phyloP scores from a whole-genome alignment of 2,329 filamentous ascomycete species.

The Fusarium pseudoanthophilum region DNA sequence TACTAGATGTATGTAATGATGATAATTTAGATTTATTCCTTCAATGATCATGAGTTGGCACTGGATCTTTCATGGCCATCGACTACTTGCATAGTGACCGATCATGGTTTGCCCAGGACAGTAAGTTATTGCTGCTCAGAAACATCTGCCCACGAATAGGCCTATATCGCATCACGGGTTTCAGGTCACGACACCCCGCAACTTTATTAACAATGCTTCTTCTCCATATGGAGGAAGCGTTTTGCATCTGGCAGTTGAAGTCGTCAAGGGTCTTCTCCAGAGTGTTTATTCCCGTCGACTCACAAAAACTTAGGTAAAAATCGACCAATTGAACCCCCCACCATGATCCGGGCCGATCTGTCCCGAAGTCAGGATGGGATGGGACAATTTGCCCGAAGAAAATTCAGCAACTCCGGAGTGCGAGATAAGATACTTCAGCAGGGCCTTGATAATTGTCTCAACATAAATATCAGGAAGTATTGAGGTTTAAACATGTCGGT shows the following conservation, averaged over 20 bases:
- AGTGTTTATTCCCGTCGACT: slow-evolving; percentile 1
- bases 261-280: background rate
- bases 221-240: background rate
- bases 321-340: slow-evolving; percentile 16
- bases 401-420: slow-evolving; percentile 24
- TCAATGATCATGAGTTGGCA: background rate
- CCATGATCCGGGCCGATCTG: slow-evolving; percentile 24
- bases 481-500: background rate
- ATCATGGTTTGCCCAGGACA: background rate
- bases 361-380: slow-evolving; percentile 26
- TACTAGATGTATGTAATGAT: slow-evolving; percentile 26
- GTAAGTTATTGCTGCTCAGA: background rate
- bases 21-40: slow-evolving; percentile 12
- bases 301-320: background rate
- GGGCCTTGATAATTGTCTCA: slow-evolving; percentile 36
- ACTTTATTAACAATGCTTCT: background rate
- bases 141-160: background rate
- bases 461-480: slow-evolving; percentile 35
- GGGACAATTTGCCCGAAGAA: slow-evolving; percentile 22
- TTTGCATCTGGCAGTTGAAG: background rate
- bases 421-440: slow-evolving; percentile 29
- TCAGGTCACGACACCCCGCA: background rate
- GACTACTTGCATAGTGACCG: background rate
- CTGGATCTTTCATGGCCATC: background rate
- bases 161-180: background rate